phyloP scores from a whole-genome alignment of 176 grass and related monocot genomes.

The Tillandsia fasciculata region DNA sequence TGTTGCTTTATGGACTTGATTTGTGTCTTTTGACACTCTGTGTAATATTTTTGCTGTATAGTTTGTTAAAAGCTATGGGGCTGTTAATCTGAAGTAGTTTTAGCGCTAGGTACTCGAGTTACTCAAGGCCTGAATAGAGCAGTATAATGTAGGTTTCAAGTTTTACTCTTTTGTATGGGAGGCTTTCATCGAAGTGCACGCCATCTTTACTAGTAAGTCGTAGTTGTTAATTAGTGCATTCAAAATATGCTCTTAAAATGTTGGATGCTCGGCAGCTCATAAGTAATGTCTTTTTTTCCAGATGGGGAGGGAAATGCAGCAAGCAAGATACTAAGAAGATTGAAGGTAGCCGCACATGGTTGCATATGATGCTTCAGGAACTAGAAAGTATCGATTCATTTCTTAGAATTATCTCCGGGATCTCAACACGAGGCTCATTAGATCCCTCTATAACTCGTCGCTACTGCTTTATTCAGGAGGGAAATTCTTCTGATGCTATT shows the following conservation, averaged over 20 bases:
- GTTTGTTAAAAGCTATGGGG: conserved; percentile 12
- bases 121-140: conserved; percentile 13
- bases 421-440: too few relatives aligned
- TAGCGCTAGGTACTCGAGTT: conserved; percentile 33
- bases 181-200: background rate
- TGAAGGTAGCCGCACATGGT: background rate
- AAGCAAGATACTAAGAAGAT: too few relatives aligned
- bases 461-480: conserved; percentile 12
- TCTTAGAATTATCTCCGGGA: too few relatives aligned
- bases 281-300: background rate
- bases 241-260: conserved; percentile 11
- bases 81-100: conserved; percentile 37
- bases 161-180: conserved; percentile 9
- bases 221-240: background rate
- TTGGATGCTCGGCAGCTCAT: conserved; percentile 8
- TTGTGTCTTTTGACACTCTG: conserved; percentile 4
- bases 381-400: too few relatives aligned
- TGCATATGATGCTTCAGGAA: background rate
- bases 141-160: conserved; percentile 21
- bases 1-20: conserved; percentile 8
- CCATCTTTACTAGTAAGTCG: conserved; percentile 3
- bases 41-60: conserved; percentile 17
- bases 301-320: too few relatives aligned
- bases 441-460: conserved; percentile 1
- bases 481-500: conserved; percentile 1